Evolutionary conservation across 805 yeast species (phyloP).

Genomic region (Babjeviella inositovora): DNA sequence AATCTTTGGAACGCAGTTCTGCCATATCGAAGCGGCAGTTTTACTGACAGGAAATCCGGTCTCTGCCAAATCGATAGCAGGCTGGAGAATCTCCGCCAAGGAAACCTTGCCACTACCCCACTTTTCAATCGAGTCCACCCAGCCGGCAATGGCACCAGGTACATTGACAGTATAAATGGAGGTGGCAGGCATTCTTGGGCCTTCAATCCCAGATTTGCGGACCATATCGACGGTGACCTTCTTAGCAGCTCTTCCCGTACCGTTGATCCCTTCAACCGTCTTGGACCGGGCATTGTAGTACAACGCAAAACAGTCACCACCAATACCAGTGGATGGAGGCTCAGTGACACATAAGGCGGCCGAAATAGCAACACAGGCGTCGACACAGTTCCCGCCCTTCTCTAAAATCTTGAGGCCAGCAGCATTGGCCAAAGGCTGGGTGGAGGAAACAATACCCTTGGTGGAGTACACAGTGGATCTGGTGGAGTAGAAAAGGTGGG

Average conservation of each 20-base stretch:
- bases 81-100: conserved; percentile 38
- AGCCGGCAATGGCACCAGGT: conserved; percentile 72
- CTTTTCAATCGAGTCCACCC: conserved; percentile 50
- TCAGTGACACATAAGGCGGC: conserved; percentile 40
- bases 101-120: conserved; percentile 65
- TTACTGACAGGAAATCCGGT: conserved; percentile 51
- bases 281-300: conserved; percentile 32
- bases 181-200: conserved; percentile 29
- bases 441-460: conserved; percentile 57
- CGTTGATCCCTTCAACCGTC: conserved; percentile 53
- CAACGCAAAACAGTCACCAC: conserved; percentile 54
- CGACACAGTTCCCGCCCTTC: conserved; percentile 61
- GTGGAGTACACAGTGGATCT: conserved; percentile 63
- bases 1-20: conserved; percentile 18
- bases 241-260: conserved; percentile 57
- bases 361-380: conserved; percentile 44
- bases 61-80: conserved; percentile 57
- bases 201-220: conserved; percentile 20
- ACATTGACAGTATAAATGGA: conserved; percentile 52
- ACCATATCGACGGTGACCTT: conserved; percentile 29
- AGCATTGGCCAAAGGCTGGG: conserved; percentile 65
- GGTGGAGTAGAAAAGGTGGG: conserved; percentile 43
- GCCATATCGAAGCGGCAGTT: conserved; percentile 37
- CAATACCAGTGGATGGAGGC: conserved; percentile 48
- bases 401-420: conserved; percentile 55